Percentiles rank a stretch among this genome's conserved stretches.
Conservation (phyloP, 192 early-diverging fungal species). For the Coemansia sp. region DNA sequence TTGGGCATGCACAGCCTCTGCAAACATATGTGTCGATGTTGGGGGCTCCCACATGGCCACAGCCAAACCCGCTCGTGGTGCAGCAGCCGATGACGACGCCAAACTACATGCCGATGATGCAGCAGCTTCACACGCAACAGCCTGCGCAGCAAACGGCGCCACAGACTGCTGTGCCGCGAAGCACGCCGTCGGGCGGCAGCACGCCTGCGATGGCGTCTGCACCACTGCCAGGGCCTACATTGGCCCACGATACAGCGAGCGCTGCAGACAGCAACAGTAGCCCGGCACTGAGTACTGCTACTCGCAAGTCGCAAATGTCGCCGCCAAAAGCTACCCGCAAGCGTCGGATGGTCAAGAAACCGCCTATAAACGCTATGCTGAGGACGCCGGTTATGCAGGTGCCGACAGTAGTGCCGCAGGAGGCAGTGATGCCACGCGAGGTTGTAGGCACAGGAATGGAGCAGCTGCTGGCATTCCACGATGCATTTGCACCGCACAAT, state of each 20-base stretch:
- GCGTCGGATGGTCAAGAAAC: slow-evolving; percentile 10
- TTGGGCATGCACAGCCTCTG: not conserved
- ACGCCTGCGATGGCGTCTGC: slow-evolving; percentile 23
- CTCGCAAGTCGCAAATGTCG: slow-evolving; percentile 25
- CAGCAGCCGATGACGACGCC: not conserved
- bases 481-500: slow-evolving; percentile 7
- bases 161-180: not conserved
- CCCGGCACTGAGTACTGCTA: slow-evolving; percentile 34
- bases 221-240: not conserved
- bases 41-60: not conserved
- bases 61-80: not conserved
- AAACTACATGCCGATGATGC: slow-evolving; percentile 14
- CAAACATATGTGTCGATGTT: not conserved
- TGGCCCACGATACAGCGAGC: not conserved
- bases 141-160: not conserved
- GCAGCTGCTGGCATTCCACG: slow-evolving; percentile 39
- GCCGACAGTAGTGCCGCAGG: not conserved
- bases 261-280: slow-evolving; percentile 19
- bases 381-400: not conserved
- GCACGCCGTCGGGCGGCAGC: slow-evolving; percentile 3
- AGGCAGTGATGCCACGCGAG: not conserved
- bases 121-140: slow-evolving; percentile 19
- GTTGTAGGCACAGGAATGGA: slow-evolving; percentile 13
- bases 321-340: slow-evolving; percentile 4
- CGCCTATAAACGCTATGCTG: slow-evolving; percentile 5